Evolutionary conservation across 208 protist genomes (phyloP), one percentile per base, ranked within the genome.

Genomic region (Acanthamoeba healyi): DNA sequence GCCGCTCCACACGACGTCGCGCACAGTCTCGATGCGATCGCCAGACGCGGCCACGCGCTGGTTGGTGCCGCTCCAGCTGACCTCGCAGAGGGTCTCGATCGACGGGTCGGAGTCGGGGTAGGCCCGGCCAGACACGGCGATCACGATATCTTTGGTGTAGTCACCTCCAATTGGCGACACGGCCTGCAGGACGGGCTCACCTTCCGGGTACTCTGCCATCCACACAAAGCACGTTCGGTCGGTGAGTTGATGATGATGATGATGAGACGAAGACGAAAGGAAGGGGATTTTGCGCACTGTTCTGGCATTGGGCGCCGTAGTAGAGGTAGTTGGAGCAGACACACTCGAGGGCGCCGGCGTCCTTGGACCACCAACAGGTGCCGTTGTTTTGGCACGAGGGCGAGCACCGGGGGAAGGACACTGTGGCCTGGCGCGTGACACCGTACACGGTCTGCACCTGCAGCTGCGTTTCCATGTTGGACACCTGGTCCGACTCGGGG

Each of bases 101-200:
- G 34, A 44, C 1, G 44, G 12, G 26, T 63, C 54, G 29, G 19
- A n/a, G 2, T 51, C 26, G 29, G 79, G 36, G 15, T 34, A 54
- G 22, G 44, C 79, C 1, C 44, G 49, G 15, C 79, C 79, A 19
- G 44, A 32, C 12, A 88, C 54, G 22, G 14, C 79, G 24, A 88
- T 63, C n/a, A 88, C 29, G 54, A 88, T 63, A 12, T 88, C 12
- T 34, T 88, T 88, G 42, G 79, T 88, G 34, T 61, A 88, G 32
- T 88, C 79, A 12, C 79, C 79, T 51, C 79, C 79, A 24, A 88
- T 88, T 7, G 79, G 79, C 17, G 49, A 36, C 32, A 88, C 42
- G 17, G 42, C 79, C 44, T 32, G 4, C 24, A 88, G 22, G 22
- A 88, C 19, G 15, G 79, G 79, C 79, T 65, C 79, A 22, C 44